Base-by-base conservation (phyloP, 306 rosid species). In the Quillaja saponaria region DNA sequence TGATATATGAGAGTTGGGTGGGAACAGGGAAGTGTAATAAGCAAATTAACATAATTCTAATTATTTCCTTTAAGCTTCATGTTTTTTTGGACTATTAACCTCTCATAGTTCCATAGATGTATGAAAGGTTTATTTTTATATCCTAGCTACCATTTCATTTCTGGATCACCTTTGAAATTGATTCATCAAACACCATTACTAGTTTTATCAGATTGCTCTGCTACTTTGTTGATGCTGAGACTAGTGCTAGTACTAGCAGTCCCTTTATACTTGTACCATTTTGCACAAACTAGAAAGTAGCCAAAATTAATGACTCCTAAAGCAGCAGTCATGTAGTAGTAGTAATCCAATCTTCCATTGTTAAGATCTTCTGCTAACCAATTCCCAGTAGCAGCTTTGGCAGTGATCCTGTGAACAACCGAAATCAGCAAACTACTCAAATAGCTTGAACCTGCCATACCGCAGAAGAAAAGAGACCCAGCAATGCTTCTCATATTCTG, bases 401-500 rank as follows among this genome's bases (percentile, higher is more conserved):
- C 45, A 0, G 85, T 84, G 7, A 56, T 60, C 21, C 18, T 42
- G 21, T 91, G 91, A 67, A 91, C 79, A 13, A 85, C 0, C 6
- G 81, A 60, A 10, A 91, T 76, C 50, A 91, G 65, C 25, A 77
- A 19, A 44, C 88, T 71, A 37, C 87, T 84, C 49, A 88, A 76
- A 73, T 91, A 91, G 64, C 81, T 91, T 0, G 89, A 71, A 13
- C 75, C 82, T 0, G 96, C 97, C 71, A 76, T 8, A 64, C 84
- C 85, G 63, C 96, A 88, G 10, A 31, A 86, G 73, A 41, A 82
- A 6, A 91, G 68, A 55, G 96, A 71, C 48, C 90, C 95, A 13
- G 60, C 97, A 64, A 91, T 75, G 76, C 86, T 91, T 73, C 89
- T 82, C 97, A 91, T 88, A 68, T 91, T 88, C 82, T 91, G 91